Evolutionary conservation across 1,284 basidiomycete genomes (phyloP), one percentile per base, ranked within the genome.

Genomic region (Rhodofomes roseus): DNA sequence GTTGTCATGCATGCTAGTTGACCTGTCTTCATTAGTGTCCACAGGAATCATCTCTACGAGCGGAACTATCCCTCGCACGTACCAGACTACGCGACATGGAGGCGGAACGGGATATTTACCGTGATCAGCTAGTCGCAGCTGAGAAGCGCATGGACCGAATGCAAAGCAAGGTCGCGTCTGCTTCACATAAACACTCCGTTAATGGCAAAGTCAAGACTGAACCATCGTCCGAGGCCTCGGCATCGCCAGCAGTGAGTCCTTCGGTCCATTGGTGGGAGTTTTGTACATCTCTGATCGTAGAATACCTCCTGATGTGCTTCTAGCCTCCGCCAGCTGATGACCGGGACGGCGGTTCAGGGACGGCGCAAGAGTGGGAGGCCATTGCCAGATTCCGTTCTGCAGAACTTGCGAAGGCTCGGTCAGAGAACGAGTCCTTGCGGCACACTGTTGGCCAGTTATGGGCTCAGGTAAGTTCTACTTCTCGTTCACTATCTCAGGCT

Each of bases 91-190:
- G 80, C 40, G 81, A 87, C 56, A 74, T 80, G 0, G 78, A 85
- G 64, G 71, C 76, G 20, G 79, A 87, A 62, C 83, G 79, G 54
- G 82, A 87, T 55, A 72, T 72, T 58, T 82, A 82, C 60, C 79
- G 82, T 57, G 78, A 81, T 39, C 82, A 86, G 46, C 82, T 95
- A 27, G 69, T 82, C 6, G 75, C 77, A 6, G 83, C 86, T 0
- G 87, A 94, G 74, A 89, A 81, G 63, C 84, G 86, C n/a, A 70
- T 87, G 51, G 93, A 95, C 68, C 82, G 91, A 41, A 70, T 87
- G 55, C 81, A 81, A 66, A 93, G 91, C 71, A 80, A 79, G 60
- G 81, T 85, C 1, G 81, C 89, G 6, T 73, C 74, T 51, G 74
- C 78, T 11, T 71, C 80, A 57, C 78, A 81, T 61, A 69, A 58